Evolutionary conservation across 805 yeast genomes (phyloP).

Genomic region (Kockiozyma suomiensis): DNA sequence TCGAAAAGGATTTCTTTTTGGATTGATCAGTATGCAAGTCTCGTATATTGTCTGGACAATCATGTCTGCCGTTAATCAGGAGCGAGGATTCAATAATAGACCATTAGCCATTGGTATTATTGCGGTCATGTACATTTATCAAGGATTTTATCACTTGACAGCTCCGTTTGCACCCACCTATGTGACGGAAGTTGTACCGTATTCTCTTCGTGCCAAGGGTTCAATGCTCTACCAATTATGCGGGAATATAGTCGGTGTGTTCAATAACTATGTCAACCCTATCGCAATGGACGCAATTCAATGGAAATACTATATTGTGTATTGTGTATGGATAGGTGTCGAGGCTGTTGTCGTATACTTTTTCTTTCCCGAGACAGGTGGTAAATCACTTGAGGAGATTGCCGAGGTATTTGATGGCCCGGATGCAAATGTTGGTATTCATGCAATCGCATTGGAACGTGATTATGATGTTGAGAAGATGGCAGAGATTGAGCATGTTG

Average conservation of each 20-base stretch:
- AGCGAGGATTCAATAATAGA: constrained; percentile 48
- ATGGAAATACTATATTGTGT: constrained; percentile 51
- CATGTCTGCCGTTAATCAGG: constrained; percentile 52
- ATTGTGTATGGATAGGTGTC: constrained; percentile 45
- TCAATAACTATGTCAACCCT: constrained; percentile 44
- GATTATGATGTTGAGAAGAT: constrained; percentile 5
- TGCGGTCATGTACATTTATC: constrained; percentile 50
- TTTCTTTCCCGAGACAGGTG: constrained; percentile 49
- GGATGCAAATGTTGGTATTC: constrained; percentile 6
- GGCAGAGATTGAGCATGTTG: constrained; percentile 6
- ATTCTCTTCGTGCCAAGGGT: constrained; percentile 46
- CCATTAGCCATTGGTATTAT: constrained; percentile 51
- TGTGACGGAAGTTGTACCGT: constrained; percentile 42
- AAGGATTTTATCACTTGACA: constrained; percentile 46
- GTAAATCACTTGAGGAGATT: no score
- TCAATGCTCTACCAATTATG: constrained; percentile 38
- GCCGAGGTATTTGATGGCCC: constrained; percentile 35
- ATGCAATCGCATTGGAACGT: not conserved
- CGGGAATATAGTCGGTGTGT: constrained; percentile 34
- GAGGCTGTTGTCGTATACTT: constrained; percentile 42
- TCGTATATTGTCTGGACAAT: constrained; percentile 51
- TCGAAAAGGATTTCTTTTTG: constrained; percentile 36
- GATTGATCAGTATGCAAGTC: constrained; percentile 45
- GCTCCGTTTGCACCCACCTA: constrained; percentile 52
- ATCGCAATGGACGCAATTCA: constrained; percentile 48